Base-by-base conservation (phyloP, 805 yeast species). In the Ogataea wickerhamii region DNA sequence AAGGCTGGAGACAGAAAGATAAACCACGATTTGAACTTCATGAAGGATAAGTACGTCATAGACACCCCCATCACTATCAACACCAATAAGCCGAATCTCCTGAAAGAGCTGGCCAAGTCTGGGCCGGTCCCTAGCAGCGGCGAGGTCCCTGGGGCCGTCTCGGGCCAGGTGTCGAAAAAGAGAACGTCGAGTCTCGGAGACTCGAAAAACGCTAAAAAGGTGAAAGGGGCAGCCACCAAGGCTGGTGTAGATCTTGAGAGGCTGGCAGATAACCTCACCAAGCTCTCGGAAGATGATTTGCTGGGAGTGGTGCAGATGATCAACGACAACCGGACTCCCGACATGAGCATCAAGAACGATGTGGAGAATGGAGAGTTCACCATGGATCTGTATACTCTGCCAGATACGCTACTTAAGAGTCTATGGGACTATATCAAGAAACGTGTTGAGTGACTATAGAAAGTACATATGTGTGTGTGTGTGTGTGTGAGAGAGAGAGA, bases 281-380 rank as follows among this genome's bases (percentile, higher is more conserved):
- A 86, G 63, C 71, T 91, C 48, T 80, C 73, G 41, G 98, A 91
- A 64, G 98, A 93, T 58, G 97, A 93, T 63, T 71, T 91, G 50
- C 77, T 93, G 35, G 94, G 88, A 23, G 93, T 93, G 34, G 98
- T 91, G 38, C 98, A 91, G 65, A 89, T 91, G 96, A 93, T 91
- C 28, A 88, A 95, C 30, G 98, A 91, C 61, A 93, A 93, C 66
- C 78, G 87, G 58, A 87, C 98, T 4, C 78, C 87, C 31, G 98
- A 91, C 34, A 91, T 91, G 95, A 88, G 84, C 64, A 83, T 91
- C 52, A 89, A 89, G 60, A 91, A 93, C 61, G 95, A 91, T 55
- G 88, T 87, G 35, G 98, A 91, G 45, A 91, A 87, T 53, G 98
- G 98, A 37, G 98, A 93, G 68, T 91, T 93, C 62, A 87, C 95